A percentile compares a stretch with the other conserved stretches of the same genome.
phyloP scores from a whole-genome alignment of 805 yeast species.

The Citeromyces matritensis region DNA sequence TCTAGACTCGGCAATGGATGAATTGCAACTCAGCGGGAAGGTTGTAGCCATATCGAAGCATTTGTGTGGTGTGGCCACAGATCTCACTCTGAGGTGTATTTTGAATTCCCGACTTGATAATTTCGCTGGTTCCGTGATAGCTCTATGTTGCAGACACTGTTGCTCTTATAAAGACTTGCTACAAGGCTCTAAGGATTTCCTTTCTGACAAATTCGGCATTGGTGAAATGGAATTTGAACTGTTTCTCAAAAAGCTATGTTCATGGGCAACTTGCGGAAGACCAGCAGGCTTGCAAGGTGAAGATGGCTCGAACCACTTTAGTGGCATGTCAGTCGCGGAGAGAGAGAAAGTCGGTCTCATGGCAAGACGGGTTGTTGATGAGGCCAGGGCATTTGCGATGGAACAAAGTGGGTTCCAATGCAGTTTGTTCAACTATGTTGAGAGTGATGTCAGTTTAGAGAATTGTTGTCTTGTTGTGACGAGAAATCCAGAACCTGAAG shows the following conservation, averaged over 20 bases:
- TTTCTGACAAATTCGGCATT: conserved; percentile 16
- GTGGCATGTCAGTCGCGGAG: conserved; percentile 26
- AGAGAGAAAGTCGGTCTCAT: conserved; percentile 47
- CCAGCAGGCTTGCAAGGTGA: conserved; percentile 21
- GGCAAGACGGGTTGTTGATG: conserved; percentile 65
- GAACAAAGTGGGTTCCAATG: conserved; percentile 21
- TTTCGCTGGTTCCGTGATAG: conserved; percentile 51
- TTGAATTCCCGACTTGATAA: conserved; percentile 10
- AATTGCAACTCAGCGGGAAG: conserved; percentile 6
- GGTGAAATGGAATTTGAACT: conserved; percentile 13
- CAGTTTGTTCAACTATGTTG: conserved; percentile 44
- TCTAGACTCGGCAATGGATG: conserved; percentile 26
- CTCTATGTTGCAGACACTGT: conserved; percentile 88
- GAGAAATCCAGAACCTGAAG: too few species aligned
- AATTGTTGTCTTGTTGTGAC: conserved; percentile 16
- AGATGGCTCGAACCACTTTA: conserved; percentile 25
- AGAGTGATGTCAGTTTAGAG: conserved; percentile 46
- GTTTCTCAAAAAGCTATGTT: conserved; percentile 44
- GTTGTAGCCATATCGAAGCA: conserved; percentile 52
- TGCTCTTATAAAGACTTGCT: conserved; percentile 49
- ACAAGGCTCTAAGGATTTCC: conserved; percentile 24
- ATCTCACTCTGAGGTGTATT: conserved; percentile 59
- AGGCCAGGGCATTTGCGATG: conserved; percentile 45
- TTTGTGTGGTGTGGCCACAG: conserved; percentile 90
- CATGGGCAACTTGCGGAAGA: conserved; percentile 83